Evolutionary conservation across 352 stramenopile species (phyloP).

Genomic region (Phytophthora pini): DNA sequence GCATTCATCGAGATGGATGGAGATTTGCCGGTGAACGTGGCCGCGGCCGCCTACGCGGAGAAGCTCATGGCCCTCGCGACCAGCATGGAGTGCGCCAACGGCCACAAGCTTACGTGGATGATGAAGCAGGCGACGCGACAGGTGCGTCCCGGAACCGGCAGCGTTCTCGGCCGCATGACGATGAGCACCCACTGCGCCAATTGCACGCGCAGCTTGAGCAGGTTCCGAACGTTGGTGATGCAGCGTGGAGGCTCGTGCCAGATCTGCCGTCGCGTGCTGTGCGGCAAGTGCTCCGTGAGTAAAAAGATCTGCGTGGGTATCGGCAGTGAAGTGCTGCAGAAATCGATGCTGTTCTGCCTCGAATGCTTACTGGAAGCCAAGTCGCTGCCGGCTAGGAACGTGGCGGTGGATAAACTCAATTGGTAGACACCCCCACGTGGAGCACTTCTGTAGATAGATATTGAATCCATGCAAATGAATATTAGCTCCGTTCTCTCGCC

Average conservation of each 20-base stretch:
- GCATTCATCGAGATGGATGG: constrained; percentile 43
- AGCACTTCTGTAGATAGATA: constrained; percentile 25
- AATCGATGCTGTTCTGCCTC: constrained; percentile 48
- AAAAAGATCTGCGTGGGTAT: constrained; percentile 48
- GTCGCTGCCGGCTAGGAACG: constrained; percentile 32
- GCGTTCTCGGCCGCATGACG: constrained; percentile 22
- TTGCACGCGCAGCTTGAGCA: constrained; percentile 41
- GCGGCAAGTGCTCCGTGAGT: constrained; percentile 43
- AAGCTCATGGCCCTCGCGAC: constrained; percentile 37
- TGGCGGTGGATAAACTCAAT: constrained; percentile 33
- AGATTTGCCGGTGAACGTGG: constrained; percentile 34
- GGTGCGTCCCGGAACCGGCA: constrained; percentile 15
- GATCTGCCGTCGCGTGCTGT: constrained; percentile 45
- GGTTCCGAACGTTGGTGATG: constrained; percentile 38
- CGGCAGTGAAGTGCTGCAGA: constrained; percentile 34
- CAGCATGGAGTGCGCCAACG: constrained; percentile 49
- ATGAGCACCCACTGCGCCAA: constrained; percentile 37
- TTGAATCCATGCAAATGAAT: constrained; percentile 22
- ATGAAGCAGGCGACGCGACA: constrained; percentile 41
- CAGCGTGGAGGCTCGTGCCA: constrained; percentile 41
- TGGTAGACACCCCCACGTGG: constrained; percentile 21
- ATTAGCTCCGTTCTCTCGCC: constrained; percentile 2
- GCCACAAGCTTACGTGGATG: constrained; percentile 49
- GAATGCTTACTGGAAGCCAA: constrained; percentile 55
- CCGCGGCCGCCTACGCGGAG: constrained; percentile 29